Conservation (phyloP, 495 filamentous ascomycete genomes). For the Penicillium alfredii region DNA sequence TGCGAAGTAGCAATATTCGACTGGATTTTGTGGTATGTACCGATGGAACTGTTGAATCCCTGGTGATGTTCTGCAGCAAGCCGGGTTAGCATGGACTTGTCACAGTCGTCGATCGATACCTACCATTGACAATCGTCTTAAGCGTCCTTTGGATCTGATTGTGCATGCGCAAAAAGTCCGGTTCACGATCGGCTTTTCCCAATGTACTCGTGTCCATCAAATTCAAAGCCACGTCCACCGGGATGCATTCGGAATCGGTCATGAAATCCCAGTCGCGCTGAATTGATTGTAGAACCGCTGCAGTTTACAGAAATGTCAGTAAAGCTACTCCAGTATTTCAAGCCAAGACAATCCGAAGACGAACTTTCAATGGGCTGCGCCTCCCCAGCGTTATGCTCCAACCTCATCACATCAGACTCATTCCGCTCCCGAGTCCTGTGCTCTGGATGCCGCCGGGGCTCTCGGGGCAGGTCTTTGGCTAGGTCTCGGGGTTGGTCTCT, state of each 20-base stretch:
- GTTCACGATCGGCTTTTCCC: constrained; percentile 80
- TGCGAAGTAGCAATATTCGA: constrained; percentile 86
- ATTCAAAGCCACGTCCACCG: constrained; percentile 87
- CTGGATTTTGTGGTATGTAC: constrained; percentile 98
- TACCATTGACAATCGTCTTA: constrained; percentile 86
- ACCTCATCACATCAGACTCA: constrained; percentile 7
- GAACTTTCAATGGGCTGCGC: constrained; percentile 40
- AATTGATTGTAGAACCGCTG: constrained; percentile 64
- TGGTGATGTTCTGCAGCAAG: constrained; percentile 76
- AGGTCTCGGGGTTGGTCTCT: too few relatives aligned
- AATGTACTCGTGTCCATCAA: constrained; percentile 91
- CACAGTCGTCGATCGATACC: background rate
- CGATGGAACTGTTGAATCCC: constrained; percentile 98
- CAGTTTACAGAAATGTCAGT: background rate
- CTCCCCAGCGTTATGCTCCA: constrained; percentile 13
- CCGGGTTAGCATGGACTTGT: constrained; percentile 3
- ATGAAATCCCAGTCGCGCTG: constrained; percentile 88
- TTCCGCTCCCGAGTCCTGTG: constrained; percentile 22
- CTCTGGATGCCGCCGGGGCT: constrained; percentile 18
- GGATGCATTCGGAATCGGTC: constrained; percentile 78
- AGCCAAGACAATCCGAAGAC: constrained; percentile 5
- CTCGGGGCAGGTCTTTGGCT: too few relatives aligned
- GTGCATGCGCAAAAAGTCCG: constrained; percentile 74
- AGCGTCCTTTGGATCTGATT: constrained; percentile 80
- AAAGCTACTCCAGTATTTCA: background rate